phyloP scores from a whole-genome alignment of 345 rosid species.

The Adansonia digitata region DNA sequence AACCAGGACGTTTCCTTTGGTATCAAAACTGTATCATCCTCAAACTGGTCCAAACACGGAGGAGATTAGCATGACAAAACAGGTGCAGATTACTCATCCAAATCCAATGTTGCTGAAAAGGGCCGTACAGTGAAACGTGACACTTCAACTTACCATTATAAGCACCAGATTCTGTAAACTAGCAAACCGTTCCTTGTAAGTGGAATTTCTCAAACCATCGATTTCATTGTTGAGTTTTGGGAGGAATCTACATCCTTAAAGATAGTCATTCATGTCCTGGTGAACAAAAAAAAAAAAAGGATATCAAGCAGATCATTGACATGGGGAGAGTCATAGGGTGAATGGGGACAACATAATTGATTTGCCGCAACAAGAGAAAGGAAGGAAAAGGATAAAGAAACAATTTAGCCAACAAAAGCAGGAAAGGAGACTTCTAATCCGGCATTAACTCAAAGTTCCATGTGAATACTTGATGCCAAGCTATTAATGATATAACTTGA shows the following conservation, averaged over 20 bases:
- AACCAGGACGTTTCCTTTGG: constrained; percentile 85
- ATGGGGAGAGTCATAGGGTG: background rate
- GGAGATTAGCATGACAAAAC: constrained; percentile 1
- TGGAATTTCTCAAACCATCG: constrained; percentile 38
- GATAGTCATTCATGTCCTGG: constrained; percentile 35
- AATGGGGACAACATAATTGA: background rate
- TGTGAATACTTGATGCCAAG: background rate
- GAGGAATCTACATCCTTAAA: constrained; percentile 64
- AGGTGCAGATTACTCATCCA: background rate
- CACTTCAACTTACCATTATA: constrained; percentile 49
- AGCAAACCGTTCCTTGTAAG: constrained; percentile 62
- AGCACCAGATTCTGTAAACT: constrained; percentile 69
- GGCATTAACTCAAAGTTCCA: background rate
- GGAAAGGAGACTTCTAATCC: background rate
- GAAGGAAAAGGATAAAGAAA: background rate
- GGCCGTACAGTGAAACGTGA: background rate
- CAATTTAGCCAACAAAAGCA: background rate
- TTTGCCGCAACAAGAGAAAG: background rate
- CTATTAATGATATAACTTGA: background rate
- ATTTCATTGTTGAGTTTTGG: constrained; percentile 67
- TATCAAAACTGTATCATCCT: constrained; percentile 63
- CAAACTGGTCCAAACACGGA: constrained; percentile 45
- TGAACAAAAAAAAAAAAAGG: background rate
- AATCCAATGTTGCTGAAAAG: background rate
- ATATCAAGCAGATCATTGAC: background rate